Conservation (phyloP, 495 filamentous ascomycete genomes). For the Xylaria telfairii region DNA sequence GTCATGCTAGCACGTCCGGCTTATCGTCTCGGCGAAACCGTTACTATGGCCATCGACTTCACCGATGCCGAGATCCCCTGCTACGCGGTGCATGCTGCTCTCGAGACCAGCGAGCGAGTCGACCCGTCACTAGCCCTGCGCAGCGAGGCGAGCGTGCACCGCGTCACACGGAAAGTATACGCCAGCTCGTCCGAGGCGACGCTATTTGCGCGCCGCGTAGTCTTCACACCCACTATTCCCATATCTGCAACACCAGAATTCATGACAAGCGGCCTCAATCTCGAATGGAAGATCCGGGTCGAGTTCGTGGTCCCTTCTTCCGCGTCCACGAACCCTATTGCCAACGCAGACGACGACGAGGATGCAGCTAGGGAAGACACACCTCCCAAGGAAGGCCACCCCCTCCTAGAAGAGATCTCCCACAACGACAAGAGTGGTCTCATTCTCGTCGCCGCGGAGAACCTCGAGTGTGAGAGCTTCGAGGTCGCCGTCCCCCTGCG, state of each 20-base stretch:
- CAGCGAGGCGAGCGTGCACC: slow-evolving; percentile 78
- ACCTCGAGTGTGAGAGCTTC: slow-evolving; percentile 83
- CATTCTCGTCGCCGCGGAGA: slow-evolving; percentile 74
- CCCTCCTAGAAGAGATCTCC: slow-evolving; percentile 65
- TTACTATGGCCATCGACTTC: slow-evolving; percentile 85
- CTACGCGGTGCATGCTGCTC: slow-evolving; percentile 75
- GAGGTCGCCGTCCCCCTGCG: slow-evolving; percentile 83
- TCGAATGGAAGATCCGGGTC: slow-evolving; percentile 85
- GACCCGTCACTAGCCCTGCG: slow-evolving; percentile 81
- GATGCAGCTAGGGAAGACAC: neutral
- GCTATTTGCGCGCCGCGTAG: slow-evolving; percentile 75
- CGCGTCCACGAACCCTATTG: slow-evolving; percentile 24
- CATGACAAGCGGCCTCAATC: slow-evolving; percentile 80
- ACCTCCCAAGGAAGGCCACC: slow-evolving; percentile 32
- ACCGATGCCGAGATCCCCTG: slow-evolving; percentile 72
- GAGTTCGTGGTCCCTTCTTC: slow-evolving; percentile 79
- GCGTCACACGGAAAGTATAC: slow-evolving; percentile 82
- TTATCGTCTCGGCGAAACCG: slow-evolving; percentile 86
- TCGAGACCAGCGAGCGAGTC: slow-evolving; percentile 83
- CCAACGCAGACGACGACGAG: slow-evolving; percentile 15
- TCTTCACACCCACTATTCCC: slow-evolving; percentile 83
- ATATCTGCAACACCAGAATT: slow-evolving; percentile 83
- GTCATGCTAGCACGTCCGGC: slow-evolving; percentile 89
- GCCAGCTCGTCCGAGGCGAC: slow-evolving; percentile 78
- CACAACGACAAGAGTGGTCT: slow-evolving; percentile 73